A percentile compares a stretch with the other conserved stretches of the same genome.
Evolutionary conservation across 2,329 filamentous ascomycete genomes (phyloP).

Genomic region (Pseudogymnoascus sp.): DNA sequence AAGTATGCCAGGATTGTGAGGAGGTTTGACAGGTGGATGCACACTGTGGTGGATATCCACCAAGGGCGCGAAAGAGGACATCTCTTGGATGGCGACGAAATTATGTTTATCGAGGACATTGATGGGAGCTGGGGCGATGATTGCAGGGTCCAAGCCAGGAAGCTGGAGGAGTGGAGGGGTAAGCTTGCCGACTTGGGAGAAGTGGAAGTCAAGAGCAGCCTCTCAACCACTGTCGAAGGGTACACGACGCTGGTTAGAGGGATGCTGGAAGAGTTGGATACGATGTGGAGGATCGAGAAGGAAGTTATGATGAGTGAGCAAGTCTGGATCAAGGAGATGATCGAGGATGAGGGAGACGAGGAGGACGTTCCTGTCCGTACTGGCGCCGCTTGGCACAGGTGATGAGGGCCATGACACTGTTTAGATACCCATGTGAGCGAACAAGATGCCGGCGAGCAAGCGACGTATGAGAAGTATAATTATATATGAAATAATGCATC

Average conservation of each 20-base stretch:
- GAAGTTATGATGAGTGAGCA: conserved; percentile 49
- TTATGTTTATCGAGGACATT: conserved; percentile 46
- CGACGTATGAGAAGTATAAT: not conserved
- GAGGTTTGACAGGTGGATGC: conserved; percentile 54
- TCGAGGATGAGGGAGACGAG: conserved; percentile 30
- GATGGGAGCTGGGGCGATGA: conserved; percentile 53
- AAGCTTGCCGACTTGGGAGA: conserved; percentile 41
- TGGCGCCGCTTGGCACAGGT: not conserved
- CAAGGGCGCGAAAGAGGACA: conserved; percentile 31
- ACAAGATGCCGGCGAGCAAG: not conserved
- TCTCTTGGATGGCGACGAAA: conserved; percentile 28
- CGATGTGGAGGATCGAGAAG: conserved; percentile 54
- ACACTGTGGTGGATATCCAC: conserved; percentile 39
- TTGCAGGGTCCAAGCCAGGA: conserved; percentile 42
- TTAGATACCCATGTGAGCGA: conserved; percentile 7
- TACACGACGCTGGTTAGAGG: conserved; percentile 43
- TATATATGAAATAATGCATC: conserved; percentile 5
- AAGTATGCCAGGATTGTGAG: conserved; percentile 47
- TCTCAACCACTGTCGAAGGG: conserved; percentile 41
- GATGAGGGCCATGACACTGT: not conserved
- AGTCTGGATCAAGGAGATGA: conserved; percentile 50
- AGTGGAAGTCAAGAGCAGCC: conserved; percentile 29
- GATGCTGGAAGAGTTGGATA: conserved; percentile 54
- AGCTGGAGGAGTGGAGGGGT: conserved; percentile 46
- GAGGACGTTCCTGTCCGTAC: conserved; percentile 14